Evolutionary conservation across 257 asterid genomes (phyloP), one percentile per base, ranked within the genome.

Genomic region (Capsicum pubescens): DNA sequence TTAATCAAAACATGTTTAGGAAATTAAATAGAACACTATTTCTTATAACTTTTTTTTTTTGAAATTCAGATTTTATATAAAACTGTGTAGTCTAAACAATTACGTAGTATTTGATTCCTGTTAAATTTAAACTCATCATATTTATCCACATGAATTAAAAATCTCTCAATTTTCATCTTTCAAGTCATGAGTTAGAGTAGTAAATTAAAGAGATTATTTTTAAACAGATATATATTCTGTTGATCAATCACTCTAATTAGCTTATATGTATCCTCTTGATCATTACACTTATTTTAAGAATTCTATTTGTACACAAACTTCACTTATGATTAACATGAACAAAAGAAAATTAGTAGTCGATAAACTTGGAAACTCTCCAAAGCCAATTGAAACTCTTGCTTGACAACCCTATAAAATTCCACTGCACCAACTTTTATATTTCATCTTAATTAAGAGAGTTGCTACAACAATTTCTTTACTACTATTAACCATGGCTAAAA

Each of bases 361-460:
- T 17, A 10, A 70, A 70, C 56, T 70, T 42, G n/a, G 17, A 70
- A 39, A 44, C 21, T 70, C 79, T 70, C 2, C 10, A 2, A 17
- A 70, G 5, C 52, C 13, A 9, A 44, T 17, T 44, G 79, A 42
- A 17, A 8, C 9, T 70, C 19, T 44, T 70, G 35, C 39, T 17
- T 44, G 79, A 71, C 79, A 71, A 71, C 17, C 17, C 58, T 46
- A 72, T 71, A 71, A 71, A 71, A n/a, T 44, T 57, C 39, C 39
- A 71, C 10, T 5, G 46, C 14, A n/a, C 32, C 39, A 71, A 46
- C 79, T 57, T 46, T 71, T 35, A 46, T 52, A 44, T 71, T 5
- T n/a, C 58, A n/a, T 71, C 58, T 46, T 46, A 9, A 44, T 46
- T 46, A 9, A 44, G 57, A n/a, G 55, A 63, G 42, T 6, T 10